Percentiles rank a stretch among this genome's conserved stretches.
phyloP scores from a whole-genome alignment of 805 yeast species.

The Yamadazyma scolyti region DNA sequence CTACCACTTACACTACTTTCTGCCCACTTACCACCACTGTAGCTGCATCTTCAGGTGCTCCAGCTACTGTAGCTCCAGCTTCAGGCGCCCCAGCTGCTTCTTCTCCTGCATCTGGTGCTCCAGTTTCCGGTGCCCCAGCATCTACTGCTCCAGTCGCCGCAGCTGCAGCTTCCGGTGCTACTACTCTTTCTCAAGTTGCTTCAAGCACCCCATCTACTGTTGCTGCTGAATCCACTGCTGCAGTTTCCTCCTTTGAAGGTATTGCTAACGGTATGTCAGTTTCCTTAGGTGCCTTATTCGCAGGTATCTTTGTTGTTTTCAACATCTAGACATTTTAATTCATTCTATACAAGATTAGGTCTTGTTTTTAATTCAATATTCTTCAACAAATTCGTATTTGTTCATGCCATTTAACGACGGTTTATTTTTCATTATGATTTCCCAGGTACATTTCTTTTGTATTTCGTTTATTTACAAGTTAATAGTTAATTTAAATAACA shows the following conservation, averaged over 20 bases:
- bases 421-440: too few species aligned
- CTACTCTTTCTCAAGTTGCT: conserved; percentile 6
- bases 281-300: conserved; percentile 11
- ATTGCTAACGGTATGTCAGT: conserved; percentile 9
- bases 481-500: too few species aligned
- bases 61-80: conserved; percentile 17
- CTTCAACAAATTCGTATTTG: too few species aligned
- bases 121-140: conserved; percentile 1
- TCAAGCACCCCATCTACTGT: conserved; percentile 10
- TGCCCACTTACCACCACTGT: conserved; percentile 10
- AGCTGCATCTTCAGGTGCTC: conserved; percentile 1
- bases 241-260: conserved; percentile 11
- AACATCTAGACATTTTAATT: conserved; percentile 6
- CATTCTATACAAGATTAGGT: too few species aligned
- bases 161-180: conserved; percentile 12
- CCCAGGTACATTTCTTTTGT: too few species aligned
- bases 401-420: too few species aligned
- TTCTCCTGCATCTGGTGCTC: conserved; percentile 1
- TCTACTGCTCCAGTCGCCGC: conserved; percentile 8
- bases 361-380: too few species aligned
- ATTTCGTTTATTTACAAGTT: too few species aligned
- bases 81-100: conserved; percentile 4
- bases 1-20: conserved; percentile 18
- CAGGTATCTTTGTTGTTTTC: conserved; percentile 10
- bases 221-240: conserved; percentile 12